These are phyloP conservation scores for Botrytis sinoallii DNA, from an alignment of 2,329 filamentous ascomycete species.

Conservation along the genomic window DNA sequence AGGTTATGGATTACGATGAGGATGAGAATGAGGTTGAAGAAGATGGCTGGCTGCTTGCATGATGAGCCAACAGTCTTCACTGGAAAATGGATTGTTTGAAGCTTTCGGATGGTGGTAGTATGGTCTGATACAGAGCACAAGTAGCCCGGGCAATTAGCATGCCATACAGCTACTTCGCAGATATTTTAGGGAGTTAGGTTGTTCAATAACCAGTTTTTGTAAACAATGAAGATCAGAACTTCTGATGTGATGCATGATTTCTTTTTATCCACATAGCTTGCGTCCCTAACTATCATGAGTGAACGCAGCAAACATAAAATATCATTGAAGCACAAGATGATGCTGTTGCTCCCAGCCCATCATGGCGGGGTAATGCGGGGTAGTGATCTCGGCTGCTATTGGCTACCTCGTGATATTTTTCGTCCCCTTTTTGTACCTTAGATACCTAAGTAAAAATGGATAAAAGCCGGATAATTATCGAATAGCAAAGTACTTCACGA, in stretches of 20 bases:
- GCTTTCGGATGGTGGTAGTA: not conserved
- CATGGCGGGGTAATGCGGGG: not conserved
- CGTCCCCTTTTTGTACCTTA: not conserved
- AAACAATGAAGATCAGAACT: no score
- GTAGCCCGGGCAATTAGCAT: not conserved
- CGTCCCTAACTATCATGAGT: no score
- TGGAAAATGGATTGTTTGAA: fast-evolving
- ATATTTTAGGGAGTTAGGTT: not conserved
- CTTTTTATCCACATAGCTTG: no score
- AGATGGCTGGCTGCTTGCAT: not conserved
- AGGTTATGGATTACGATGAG: not conserved
- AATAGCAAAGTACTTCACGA: not conserved
- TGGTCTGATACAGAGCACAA: fast-evolving
- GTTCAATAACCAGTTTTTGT: not conserved
- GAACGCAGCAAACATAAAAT: not conserved
- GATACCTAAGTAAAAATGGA: not conserved
- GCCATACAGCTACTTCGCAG: not conserved
- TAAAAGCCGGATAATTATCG: not conserved
- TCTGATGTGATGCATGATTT: not conserved
- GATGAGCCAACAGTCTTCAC: not conserved
- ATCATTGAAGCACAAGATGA: not conserved
- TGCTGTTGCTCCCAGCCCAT: not conserved
- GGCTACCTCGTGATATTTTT: not conserved
- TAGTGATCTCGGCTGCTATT: not conserved
- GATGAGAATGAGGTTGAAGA: not conserved